phyloP scores from a whole-genome alignment of 75 land plant species.

The Cunninghamia lanceolata region DNA sequence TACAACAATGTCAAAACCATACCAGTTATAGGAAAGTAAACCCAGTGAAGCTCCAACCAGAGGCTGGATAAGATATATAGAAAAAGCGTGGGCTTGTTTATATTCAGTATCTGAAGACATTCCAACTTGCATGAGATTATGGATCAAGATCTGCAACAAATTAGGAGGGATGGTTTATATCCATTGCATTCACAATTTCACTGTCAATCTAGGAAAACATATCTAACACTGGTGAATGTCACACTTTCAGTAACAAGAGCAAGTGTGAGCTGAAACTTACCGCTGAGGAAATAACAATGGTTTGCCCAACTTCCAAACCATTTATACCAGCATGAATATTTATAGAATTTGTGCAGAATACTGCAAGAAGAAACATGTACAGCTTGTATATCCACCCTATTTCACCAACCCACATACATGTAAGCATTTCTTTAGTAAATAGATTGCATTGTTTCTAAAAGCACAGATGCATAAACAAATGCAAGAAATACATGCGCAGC shows the following conservation, averaged over 20 bases:
- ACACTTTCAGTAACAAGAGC: background rate
- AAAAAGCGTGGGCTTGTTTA: constrained; percentile 90
- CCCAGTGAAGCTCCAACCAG: constrained; percentile 83
- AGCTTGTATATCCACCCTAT: constrained; percentile 91
- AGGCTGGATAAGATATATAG: constrained; percentile 88
- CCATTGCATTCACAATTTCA: background rate
- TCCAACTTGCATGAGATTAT: constrained; percentile 89
- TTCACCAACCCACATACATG: constrained; percentile 1
- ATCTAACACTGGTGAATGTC: background rate
- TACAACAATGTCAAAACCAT: constrained; percentile 13
- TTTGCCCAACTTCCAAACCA: constrained; percentile 98
- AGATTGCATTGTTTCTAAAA: background rate
- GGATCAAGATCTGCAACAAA: constrained; percentile 74
- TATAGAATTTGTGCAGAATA: constrained; percentile 93
- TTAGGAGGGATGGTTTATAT: background rate
- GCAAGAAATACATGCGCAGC: background rate
- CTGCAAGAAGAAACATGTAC: constrained; percentile 89
- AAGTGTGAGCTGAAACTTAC: constrained; percentile 43
- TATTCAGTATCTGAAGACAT: constrained; percentile 51
- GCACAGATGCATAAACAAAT: background rate
- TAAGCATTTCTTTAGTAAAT: background rate
- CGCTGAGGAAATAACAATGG: constrained; percentile 85
- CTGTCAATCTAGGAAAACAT: background rate
- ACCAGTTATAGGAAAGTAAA: constrained; percentile 91
- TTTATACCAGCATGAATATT: constrained; percentile 97